Conservation (phyloP, 1,284 basidiomycete genomes). For the Meira nashicola region DNA sequence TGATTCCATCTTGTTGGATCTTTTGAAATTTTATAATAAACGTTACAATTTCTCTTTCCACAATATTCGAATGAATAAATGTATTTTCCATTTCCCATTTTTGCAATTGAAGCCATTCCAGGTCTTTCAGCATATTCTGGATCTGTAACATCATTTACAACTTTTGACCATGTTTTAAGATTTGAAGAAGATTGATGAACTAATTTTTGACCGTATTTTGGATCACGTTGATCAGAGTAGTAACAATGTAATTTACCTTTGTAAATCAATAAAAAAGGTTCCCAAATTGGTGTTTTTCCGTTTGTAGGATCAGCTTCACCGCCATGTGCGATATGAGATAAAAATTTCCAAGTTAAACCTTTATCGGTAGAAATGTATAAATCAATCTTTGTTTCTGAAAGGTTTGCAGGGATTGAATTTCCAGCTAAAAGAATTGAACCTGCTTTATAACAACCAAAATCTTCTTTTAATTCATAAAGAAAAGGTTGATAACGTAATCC, state of each 20-base stretch:
- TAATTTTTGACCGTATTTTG: conserved; percentile 52
- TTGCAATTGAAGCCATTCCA: conserved; percentile 53
- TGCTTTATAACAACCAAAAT: conserved; percentile 38
- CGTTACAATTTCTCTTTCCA: conserved; percentile 14
- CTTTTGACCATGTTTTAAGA: conserved; percentile 48
- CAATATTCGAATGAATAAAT: conserved; percentile 16
- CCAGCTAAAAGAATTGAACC: conserved; percentile 52
- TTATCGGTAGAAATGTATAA: conserved; percentile 52
- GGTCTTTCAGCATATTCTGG: conserved; percentile 46
- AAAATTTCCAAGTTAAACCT: conserved; percentile 50
- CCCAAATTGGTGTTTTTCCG: conserved; percentile 52
- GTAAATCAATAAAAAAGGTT: conserved; percentile 47
- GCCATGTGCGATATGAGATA: conserved; percentile 39
- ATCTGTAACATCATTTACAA: conserved; percentile 50
- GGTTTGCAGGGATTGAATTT: conserved; percentile 27
- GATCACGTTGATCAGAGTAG: conserved; percentile 55
- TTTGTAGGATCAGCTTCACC: conserved; percentile 32
- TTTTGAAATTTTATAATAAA: conserved; percentile 24
- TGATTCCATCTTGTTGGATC: conserved; percentile 21
- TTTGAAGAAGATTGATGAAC: conserved; percentile 51
- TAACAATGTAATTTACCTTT: conserved; percentile 52
- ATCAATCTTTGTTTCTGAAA: conserved; percentile 53
- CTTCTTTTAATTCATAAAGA: conserved; percentile 41
- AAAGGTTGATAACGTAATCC: conserved; percentile 53
- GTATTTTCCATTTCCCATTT: conserved; percentile 48